These are phyloP conservation scores for Apiospora phragmitis DNA, from an alignment of 2,329 filamentous ascomycete species.

Conservation along the genomic window DNA sequence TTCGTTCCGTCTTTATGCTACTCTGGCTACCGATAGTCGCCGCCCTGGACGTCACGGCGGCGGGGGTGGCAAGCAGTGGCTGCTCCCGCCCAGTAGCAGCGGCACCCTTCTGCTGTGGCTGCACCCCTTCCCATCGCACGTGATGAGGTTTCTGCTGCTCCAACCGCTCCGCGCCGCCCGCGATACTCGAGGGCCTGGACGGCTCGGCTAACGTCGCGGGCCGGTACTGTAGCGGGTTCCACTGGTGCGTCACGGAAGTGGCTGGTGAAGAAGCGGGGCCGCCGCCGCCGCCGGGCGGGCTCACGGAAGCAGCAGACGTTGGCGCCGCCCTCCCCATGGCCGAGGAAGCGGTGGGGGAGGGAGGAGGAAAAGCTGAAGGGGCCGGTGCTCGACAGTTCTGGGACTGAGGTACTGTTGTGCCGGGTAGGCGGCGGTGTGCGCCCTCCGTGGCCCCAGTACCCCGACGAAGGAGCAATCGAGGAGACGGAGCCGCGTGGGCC, in stretches of 20 bases:
- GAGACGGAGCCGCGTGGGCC: not conserved
- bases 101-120: not conserved
- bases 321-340: not conserved
- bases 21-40: not conserved
- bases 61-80: not conserved
- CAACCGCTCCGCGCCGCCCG: not conserved
- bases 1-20: not conserved
- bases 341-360: not conserved
- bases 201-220: not conserved
- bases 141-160: not conserved
- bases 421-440: not conserved
- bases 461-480: not conserved
- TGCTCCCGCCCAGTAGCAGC: too few species aligned
- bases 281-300: not conserved
- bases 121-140: not conserved
- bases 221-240: not conserved
- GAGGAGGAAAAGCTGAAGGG: not conserved
- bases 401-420: not conserved
- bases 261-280: not conserved
- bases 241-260: not conserved
- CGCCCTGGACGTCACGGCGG: not conserved
- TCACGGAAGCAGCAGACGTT: not conserved
- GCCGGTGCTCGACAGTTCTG: not conserved
- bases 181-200: not conserved
- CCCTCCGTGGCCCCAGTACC: not conserved